Percentiles rank a stretch among this genome's conserved stretches.
Conservation (phyloP, 441 rosid species). For the Hura crepitans region DNA sequence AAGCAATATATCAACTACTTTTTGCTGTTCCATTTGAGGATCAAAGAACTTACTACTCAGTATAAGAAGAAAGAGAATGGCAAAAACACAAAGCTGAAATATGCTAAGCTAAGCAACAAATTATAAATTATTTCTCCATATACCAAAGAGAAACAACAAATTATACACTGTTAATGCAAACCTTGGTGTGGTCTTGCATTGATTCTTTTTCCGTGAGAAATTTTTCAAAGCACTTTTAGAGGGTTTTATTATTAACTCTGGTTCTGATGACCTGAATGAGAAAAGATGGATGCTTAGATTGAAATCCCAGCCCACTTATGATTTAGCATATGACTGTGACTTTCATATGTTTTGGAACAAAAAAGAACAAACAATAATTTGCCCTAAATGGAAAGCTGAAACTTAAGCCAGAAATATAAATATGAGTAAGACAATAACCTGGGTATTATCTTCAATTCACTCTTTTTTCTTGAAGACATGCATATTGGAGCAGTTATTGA, state of each 20-base stretch:
- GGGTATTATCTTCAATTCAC: conserved; percentile 41
- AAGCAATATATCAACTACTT: not conserved
- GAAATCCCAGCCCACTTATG: conserved; percentile 12
- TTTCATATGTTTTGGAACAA: not conserved
- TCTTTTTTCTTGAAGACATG: conserved; percentile 44
- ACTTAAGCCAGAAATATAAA: conserved; percentile 12
- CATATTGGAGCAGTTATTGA: conserved; percentile 41
- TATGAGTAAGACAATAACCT: conserved; percentile 12
- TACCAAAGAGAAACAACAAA: not conserved
- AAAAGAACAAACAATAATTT: conserved; percentile 8
- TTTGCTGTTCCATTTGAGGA: not conserved
- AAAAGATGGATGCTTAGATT: conserved; percentile 3
- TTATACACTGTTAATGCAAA: conserved; percentile 5
- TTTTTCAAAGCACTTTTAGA: conserved; percentile 40
- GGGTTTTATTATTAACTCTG: conserved; percentile 28
- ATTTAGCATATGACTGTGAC: not conserved
- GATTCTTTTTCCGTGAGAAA: conserved; percentile 39
- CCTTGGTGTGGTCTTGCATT: conserved; percentile 28
- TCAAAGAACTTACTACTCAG: not conserved
- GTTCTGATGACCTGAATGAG: conserved; percentile 38
- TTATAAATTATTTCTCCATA: not conserved
- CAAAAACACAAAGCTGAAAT: not conserved
- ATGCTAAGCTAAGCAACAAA: conserved; percentile 1
- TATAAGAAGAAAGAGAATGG: not conserved
- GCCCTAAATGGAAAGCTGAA: conserved; percentile 10